A percentile compares a stretch with the other conserved stretches of the same genome.
Conservation (phyloP, 2,329 filamentous ascomycete genomes). For the Epichloe gansuensis region DNA sequence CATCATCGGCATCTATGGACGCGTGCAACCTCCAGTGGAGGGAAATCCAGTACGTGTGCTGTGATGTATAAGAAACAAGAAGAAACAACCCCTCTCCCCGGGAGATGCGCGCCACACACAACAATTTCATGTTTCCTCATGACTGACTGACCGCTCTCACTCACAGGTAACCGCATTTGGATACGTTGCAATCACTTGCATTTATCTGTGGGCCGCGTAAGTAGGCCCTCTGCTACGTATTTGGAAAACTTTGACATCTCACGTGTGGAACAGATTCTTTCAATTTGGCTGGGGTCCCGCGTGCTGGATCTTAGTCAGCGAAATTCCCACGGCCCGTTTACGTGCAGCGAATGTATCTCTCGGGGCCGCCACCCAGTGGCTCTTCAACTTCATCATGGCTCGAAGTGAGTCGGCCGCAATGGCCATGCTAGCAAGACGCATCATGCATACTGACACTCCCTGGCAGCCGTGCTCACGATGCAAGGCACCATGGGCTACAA, state of each 20-base stretch:
- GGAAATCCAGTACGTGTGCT: conserved; percentile 29
- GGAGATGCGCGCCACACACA: too few relatives aligned
- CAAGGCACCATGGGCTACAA: conserved; percentile 37
- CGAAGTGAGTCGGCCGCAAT: conserved; percentile 25
- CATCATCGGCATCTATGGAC: conserved; percentile 60
- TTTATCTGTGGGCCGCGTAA: conserved; percentile 55
- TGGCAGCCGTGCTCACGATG: conserved; percentile 51
- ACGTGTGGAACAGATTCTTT: conserved; percentile 35
- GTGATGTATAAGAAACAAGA: too few relatives aligned
- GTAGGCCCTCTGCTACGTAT: conserved; percentile 7
- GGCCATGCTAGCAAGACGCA: background rate
- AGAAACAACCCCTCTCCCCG: too few relatives aligned
- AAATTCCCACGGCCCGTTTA: conserved; percentile 57
- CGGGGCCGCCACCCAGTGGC: conserved; percentile 57
- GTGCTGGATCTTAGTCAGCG: conserved; percentile 58
- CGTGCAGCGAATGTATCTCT: conserved; percentile 56
- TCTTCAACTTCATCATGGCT: conserved; percentile 65
- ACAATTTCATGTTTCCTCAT: background rate
- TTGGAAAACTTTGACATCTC: conserved; percentile 9
- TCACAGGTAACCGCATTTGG: conserved; percentile 48
- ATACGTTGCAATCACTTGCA: conserved; percentile 57
- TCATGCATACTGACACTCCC: background rate
- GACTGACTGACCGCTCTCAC: background rate
- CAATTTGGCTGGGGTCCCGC: conserved; percentile 60
- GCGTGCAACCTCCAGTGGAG: conserved; percentile 43